phyloP scores from a whole-genome alignment of 2,329 filamentous ascomycete species.

The Didymella pomorum region DNA sequence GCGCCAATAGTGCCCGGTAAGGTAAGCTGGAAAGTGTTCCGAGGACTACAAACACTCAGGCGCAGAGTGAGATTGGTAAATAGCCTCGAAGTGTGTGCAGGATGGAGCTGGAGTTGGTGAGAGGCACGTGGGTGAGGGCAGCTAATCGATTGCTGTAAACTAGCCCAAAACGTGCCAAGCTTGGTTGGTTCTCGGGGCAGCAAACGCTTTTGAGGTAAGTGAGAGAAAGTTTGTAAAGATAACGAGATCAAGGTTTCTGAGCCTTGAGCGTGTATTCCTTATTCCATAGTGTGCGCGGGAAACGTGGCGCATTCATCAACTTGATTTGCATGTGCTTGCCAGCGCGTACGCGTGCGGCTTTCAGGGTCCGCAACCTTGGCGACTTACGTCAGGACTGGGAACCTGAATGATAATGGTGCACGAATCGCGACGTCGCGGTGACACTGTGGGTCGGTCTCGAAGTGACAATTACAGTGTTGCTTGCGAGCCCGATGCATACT shows the following conservation, averaged over 20 bases:
- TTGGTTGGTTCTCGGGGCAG: conserved; percentile 31
- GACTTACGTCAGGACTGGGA: conserved; percentile 30
- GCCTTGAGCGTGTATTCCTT: not conserved
- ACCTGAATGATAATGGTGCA: conserved; percentile 22
- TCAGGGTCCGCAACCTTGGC: conserved; percentile 26
- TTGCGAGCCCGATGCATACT: conserved; percentile 3
- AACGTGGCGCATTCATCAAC: conserved; percentile 13
- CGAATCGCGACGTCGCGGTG: conserved; percentile 9
- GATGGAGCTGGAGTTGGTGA: conserved; percentile 14
- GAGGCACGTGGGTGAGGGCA: conserved; percentile 17
- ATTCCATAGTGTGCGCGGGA: not conserved
- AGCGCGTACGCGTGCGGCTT: conserved; percentile 13
- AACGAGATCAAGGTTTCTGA: not conserved
- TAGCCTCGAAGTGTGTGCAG: conserved; percentile 12
- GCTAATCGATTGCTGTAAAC: conserved; percentile 29
- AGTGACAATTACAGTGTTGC: conserved; percentile 3
- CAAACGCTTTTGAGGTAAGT: conserved; percentile 13
- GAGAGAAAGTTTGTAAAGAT: conserved; percentile 10
- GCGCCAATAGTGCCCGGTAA: conserved; percentile 5
- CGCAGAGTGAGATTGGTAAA: conserved; percentile 14
- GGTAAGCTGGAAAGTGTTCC: conserved; percentile 14
- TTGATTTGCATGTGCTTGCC: conserved; percentile 18
- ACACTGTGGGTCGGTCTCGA: not conserved
- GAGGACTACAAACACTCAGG: conserved; percentile 7
- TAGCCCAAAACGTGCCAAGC: conserved; percentile 42